Percentiles rank a stretch among this genome's conserved stretches.
phyloP scores from a whole-genome alignment of 345 rosid species.

The Microthlaspi erraticum region DNA sequence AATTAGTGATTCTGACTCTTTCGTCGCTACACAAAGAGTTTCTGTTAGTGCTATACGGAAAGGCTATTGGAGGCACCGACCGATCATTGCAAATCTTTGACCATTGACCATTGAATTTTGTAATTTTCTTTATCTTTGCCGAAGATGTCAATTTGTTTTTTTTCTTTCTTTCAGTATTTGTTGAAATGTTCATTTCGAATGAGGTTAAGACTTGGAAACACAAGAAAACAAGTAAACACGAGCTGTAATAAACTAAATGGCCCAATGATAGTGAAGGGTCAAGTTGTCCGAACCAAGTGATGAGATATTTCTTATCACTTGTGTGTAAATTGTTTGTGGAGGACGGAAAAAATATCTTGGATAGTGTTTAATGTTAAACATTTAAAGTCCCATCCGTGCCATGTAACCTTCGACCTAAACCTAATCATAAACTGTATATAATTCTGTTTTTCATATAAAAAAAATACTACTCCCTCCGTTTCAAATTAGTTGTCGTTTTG shows the following conservation, averaged over 20 bases:
- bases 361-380: slow-evolving; percentile 1
- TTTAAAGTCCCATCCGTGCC: slow-evolving; percentile 18
- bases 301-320: slow-evolving; percentile 3
- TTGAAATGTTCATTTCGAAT: not conserved
- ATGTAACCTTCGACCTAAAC: slow-evolving; percentile 33
- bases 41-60: slow-evolving; percentile 38
- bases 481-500: too few relatives aligned
- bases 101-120: slow-evolving; percentile 72
- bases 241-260: slow-evolving; percentile 11
- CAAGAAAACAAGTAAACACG: not conserved
- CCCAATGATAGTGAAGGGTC: slow-evolving; percentile 30
- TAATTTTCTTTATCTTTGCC: not conserved
- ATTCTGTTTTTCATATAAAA: too few relatives aligned
- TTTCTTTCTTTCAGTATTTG: not conserved
- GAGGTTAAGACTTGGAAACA: slow-evolving; percentile 4
- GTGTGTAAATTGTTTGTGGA: slow-evolving; percentile 4
- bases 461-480: too few relatives aligned
- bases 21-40: slow-evolving; percentile 32
- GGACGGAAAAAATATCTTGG: not conserved
- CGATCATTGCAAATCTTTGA: slow-evolving; percentile 68
- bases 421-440: slow-evolving; percentile 21
- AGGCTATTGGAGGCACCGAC: slow-evolving; percentile 59
- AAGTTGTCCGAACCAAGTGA: slow-evolving; percentile 25
- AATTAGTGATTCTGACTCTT: slow-evolving; percentile 17
- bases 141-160: slow-evolving; percentile 27